phyloP scores from a whole-genome alignment of 129 eudicot species.

The Flaveria robusta region DNA sequence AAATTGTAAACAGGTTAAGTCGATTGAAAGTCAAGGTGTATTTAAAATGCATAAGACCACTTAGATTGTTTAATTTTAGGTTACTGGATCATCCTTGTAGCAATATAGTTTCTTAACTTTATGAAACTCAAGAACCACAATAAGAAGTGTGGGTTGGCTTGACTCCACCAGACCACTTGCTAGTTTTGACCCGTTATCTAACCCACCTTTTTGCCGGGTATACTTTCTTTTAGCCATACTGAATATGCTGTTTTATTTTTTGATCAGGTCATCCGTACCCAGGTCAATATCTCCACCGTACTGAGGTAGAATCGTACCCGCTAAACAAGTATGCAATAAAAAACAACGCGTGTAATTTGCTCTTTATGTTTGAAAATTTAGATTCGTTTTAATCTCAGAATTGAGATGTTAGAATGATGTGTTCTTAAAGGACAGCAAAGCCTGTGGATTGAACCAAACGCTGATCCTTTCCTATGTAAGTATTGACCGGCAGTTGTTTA shows the following conservation, averaged over 20 bases:
- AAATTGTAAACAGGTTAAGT: neutral
- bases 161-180: neutral
- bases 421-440: neutral
- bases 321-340: neutral
- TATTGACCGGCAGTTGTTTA: neutral
- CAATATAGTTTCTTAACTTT: no score
- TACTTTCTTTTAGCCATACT: neutral
- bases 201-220: neutral
- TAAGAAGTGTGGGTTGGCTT: neutral
- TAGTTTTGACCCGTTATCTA: neutral
- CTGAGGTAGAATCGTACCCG: conserved; percentile 30
- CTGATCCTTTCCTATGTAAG: neutral
- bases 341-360: neutral
- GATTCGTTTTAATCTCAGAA: neutral
- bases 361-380: conserved; percentile 20
- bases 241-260: neutral
- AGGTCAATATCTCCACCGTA: conserved; percentile 63
- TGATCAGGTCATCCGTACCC: conserved; percentile 49
- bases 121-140: neutral
- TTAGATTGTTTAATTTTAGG: neutral
- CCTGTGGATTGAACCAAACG: neutral
- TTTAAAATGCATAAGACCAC: neutral
- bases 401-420: neutral
- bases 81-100: no score
- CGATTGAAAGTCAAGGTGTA: neutral